Base-by-base conservation (phyloP, 2,329 filamentous ascomycete species). In the Scorias spongiosa region DNA sequence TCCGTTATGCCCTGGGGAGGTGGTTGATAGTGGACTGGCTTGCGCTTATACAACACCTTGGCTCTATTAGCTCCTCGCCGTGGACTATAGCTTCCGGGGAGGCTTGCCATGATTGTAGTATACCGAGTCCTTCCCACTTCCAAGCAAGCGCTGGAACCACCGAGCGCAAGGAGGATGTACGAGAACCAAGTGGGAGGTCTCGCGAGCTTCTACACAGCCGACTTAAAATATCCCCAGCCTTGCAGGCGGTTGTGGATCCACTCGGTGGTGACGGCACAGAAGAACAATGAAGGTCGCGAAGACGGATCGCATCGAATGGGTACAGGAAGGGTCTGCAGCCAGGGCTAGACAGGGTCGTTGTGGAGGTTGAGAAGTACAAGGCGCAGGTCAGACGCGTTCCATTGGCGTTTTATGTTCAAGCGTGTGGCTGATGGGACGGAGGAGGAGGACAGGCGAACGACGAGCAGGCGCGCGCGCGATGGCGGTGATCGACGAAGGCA, bases 1-100 rank as follows among this genome's bases (percentile, higher is more conserved):
- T 93, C 85, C 69, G 91, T 80, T 53, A 87, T 74, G 52, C 89
- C 76, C 42, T 75, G 69, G 17, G 83, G 81, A 40, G 74, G 72
- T 41, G 82, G 74, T 52, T 88, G 70, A 61, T 86, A 83, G 66
- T 84, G 80, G 59, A 96, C 87, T 45, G 88, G 88, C 67, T 96
- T 96, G 57, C 91, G 79, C 70, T 96, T 96, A 66, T 84, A 95
- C 51, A 94, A 75, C 55, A 98, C 89, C 89, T 96, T 59, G 3
- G 11, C 12, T 15, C 32, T 12, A 36, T 36, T 36, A 36, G 32
- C 32, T 36, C 15, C 12, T 15, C 11, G 32, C 15, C 12, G 9
- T 36, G 11, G 32, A 36, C 12, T 15, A 12, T 36, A 12, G 32
- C 32, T 36, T 36, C 15, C 12, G 12, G 15, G 36, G 26, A 41